Percentiles rank a stretch among this genome's conserved stretches.
Evolutionary conservation across 2,329 filamentous ascomycete species (phyloP).

Genomic region (Calonectria fujianensis): DNA sequence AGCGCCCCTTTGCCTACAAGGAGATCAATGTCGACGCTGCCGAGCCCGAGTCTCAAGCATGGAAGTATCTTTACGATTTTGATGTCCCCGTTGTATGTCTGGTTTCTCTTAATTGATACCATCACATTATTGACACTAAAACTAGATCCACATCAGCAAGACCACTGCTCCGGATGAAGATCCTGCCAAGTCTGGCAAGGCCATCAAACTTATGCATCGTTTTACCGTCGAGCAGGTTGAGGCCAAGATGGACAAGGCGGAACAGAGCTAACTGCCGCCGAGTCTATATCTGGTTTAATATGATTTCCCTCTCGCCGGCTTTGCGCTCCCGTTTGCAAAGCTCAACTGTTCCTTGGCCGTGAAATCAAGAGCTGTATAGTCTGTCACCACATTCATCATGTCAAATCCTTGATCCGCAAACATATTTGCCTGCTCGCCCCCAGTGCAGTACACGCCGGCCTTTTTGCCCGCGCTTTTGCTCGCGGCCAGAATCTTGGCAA

Average conservation of each 20-base stretch:
- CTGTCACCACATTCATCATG: slow-evolving; percentile 76
- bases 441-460: slow-evolving; percentile 76
- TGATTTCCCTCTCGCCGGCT: slow-evolving; percentile 61
- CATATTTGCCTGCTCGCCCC: slow-evolving; percentile 72
- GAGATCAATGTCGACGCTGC: slow-evolving; percentile 86
- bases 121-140: slow-evolving; percentile 11
- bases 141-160: slow-evolving; percentile 79
- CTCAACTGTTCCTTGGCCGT: slow-evolving; percentile 67
- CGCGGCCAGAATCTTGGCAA: slow-evolving; percentile 74
- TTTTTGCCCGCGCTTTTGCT: slow-evolving; percentile 79
- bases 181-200: slow-evolving; percentile 73
- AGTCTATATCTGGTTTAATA: slow-evolving; percentile 58
- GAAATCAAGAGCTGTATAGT: slow-evolving; percentile 71
- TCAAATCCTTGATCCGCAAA: slow-evolving; percentile 76
- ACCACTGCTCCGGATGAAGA: slow-evolving; percentile 69
- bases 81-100: slow-evolving; percentile 84
- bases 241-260: slow-evolving; percentile 79
- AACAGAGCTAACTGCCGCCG: slow-evolving; percentile 53
- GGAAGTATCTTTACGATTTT: slow-evolving; percentile 86
- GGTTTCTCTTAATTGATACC: neutral
- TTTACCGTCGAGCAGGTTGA: slow-evolving; percentile 81
- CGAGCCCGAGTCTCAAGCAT: slow-evolving; percentile 75
- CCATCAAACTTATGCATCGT: slow-evolving; percentile 85
- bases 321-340: slow-evolving; percentile 65
- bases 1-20: slow-evolving; percentile 79